Conservation (phyloP, 2,329 filamentous ascomycete genomes). For the Cytospora leucostoma region DNA sequence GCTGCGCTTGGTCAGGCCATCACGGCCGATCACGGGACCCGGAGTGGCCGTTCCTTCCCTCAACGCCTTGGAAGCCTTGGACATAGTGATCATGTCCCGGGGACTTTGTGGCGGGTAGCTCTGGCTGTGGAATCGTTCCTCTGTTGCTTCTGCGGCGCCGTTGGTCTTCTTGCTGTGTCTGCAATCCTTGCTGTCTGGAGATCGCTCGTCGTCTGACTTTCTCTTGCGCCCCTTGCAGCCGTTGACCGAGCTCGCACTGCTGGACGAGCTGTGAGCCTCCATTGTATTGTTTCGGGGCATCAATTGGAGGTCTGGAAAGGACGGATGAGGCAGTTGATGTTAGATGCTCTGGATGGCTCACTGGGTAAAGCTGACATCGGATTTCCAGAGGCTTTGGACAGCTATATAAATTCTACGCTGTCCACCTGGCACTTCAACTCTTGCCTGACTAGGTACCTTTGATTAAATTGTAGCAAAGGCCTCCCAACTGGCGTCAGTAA, state of each 20-base stretch:
- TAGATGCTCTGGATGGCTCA: background rate
- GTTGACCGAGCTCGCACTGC: slow-evolving; percentile 9
- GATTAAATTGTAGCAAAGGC: background rate
- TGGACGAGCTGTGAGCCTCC: slow-evolving; percentile 14
- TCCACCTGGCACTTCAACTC: background rate
- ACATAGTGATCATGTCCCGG: slow-evolving; percentile 50
- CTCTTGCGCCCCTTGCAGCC: slow-evolving; percentile 10
- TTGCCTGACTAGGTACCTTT: background rate
- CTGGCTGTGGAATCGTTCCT: slow-evolving; percentile 42
- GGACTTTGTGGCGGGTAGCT: slow-evolving; percentile 62
- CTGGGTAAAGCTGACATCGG: background rate
- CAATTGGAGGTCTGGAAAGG: background rate
- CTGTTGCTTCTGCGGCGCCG: background rate
- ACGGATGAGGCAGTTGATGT: background rate
- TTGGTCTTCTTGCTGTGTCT: slow-evolving; percentile 28
- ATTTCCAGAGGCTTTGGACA: background rate
- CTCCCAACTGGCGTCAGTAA: background rate
- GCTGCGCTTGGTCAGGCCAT: slow-evolving; percentile 59
- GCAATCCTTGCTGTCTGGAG: slow-evolving; percentile 27
- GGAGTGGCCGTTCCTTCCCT: slow-evolving; percentile 35
- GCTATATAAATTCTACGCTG: background rate
- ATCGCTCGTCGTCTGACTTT: slow-evolving; percentile 9
- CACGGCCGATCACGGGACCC: slow-evolving; percentile 60
- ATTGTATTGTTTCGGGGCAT: background rate
- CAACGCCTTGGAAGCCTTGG: slow-evolving; percentile 38